Base-by-base conservation (phyloP, 495 filamentous ascomycete species). In the Aspergillus cavernicola region DNA sequence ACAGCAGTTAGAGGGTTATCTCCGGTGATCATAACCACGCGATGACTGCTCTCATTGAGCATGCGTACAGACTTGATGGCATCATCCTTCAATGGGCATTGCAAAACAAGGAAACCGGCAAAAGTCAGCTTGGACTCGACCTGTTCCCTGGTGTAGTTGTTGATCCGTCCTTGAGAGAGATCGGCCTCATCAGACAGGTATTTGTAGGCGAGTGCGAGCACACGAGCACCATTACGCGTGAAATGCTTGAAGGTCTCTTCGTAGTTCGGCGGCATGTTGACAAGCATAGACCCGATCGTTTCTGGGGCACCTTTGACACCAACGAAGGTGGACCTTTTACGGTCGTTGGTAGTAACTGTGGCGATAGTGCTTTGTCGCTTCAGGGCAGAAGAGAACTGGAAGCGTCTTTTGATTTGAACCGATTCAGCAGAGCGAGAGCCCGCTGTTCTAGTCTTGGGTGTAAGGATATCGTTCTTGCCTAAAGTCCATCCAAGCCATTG, bases 171-270 rank as follows among this genome's bases (percentile, higher is more conserved):
- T 54, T 88, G 84, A 33, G 88, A 86, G 44, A 96, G 71, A 60
- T 99, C 95, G 6, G 80, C 69, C 31, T 95, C 91, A 1, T 75
- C 68, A 7, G 89, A 83, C 10, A 99, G 80, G 60, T 92, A 89
- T 70, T 95, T 96, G 75, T 95, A 97, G 16, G 86, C 95, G 11
- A 99, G 84, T 43, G 93, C 89, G 31, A 99, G 78, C 11, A 99
- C 93, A 71, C 93, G 85, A 46, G 89, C 90, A 60, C 93, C 93
- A 55, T 92, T 93, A 52, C 93, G 84, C 48, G 92, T 97, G 66
- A 96, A 99, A 71, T 96, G 85, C 68, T 97, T 99, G 80, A 82
- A 99, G 0, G 95, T 97, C 69, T 99, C 95, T 65, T 99, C 93
- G 64, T 99, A 99, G 62, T 95, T 80, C 12, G 84, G 78, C 26